Conservation (phyloP, 1,284 basidiomycete genomes). For the Fomitopsis schrenkii region DNA sequence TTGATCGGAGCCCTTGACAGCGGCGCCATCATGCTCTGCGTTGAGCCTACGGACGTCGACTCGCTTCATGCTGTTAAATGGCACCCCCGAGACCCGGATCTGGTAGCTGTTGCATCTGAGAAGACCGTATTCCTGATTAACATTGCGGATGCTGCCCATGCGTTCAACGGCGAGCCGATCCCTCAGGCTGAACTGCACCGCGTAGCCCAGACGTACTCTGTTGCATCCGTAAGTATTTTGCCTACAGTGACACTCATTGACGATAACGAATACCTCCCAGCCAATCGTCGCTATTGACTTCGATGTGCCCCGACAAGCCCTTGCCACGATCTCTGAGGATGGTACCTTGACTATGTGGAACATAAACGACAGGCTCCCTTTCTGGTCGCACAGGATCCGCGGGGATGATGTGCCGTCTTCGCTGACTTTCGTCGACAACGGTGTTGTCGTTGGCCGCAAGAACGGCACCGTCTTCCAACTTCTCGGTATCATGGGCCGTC, state of each 20-base stretch:
- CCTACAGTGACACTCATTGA: not conserved
- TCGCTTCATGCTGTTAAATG: slow-evolving; percentile 76
- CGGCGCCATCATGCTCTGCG: slow-evolving; percentile 65
- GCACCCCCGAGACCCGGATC: slow-evolving; percentile 73
- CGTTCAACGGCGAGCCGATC: slow-evolving; percentile 58
- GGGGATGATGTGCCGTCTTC: slow-evolving; percentile 78
- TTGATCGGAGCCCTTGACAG: slow-evolving; percentile 31
- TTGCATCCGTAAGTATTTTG: slow-evolving; percentile 57
- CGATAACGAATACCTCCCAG: slow-evolving; percentile 31
- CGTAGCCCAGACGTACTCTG: slow-evolving; percentile 60
- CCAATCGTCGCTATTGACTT: slow-evolving; percentile 79
- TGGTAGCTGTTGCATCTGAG: slow-evolving; percentile 74
- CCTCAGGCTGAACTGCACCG: slow-evolving; percentile 61
- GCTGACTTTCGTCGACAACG: slow-evolving; percentile 74
- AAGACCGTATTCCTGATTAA: slow-evolving; percentile 71
- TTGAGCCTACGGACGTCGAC: slow-evolving; percentile 55
- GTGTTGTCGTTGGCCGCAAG: slow-evolving; percentile 73
- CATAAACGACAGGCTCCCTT: slow-evolving; percentile 66
- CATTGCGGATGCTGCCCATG: slow-evolving; percentile 52
- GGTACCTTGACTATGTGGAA: slow-evolving; percentile 78
- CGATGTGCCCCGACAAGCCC: slow-evolving; percentile 64
- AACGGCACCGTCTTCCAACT: slow-evolving; percentile 79
- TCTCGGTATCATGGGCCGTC: slow-evolving; percentile 63
- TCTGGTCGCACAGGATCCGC: slow-evolving; percentile 67
- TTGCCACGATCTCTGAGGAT: slow-evolving; percentile 76